Conservation (phyloP, 495 filamentous ascomycete genomes). For the Cercophora samala region DNA sequence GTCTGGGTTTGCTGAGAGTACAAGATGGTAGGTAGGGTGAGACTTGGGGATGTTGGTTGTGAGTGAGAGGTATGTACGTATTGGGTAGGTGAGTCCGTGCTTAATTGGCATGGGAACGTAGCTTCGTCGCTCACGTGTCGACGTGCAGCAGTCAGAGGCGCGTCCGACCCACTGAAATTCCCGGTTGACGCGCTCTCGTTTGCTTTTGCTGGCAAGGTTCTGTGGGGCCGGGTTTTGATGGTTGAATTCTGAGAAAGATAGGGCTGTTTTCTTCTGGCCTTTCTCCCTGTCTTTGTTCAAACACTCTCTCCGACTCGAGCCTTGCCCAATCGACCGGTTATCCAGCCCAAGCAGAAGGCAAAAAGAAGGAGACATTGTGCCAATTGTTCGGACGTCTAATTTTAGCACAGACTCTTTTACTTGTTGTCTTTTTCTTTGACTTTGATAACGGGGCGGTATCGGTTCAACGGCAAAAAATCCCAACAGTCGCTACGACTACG, state of each 20-base stretch:
- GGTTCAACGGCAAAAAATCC: neutral
- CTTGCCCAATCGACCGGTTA: neutral
- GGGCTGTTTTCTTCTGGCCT: neutral
- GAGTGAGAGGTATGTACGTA: too few species aligned
- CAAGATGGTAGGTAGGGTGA: neutral
- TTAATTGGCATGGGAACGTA: neutral
- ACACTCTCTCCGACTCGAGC: neutral
- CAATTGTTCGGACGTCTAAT: neutral
- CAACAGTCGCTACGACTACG: neutral
- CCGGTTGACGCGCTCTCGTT: slow-evolving; percentile 20
- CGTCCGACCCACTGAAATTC: slow-evolving; percentile 22
- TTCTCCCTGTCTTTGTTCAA: neutral
- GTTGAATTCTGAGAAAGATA: neutral
- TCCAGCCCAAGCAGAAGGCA: neutral
- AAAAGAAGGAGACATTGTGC: neutral
- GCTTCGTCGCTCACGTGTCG: slow-evolving; percentile 21
- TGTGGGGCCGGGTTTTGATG: neutral
- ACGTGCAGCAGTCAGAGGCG: slow-evolving; percentile 19
- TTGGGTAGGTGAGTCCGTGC: neutral
- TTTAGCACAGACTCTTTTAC: neutral
- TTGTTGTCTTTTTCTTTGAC: neutral
- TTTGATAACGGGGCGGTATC: neutral
- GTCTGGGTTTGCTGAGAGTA: neutral
- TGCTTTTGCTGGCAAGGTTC: slow-evolving; percentile 2
- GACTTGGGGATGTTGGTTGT: neutral